These are phyloP conservation scores for Fusarium mangiferae DNA, from an alignment of 2,329 filamentous ascomycete species.

Conservation along the genomic window DNA sequence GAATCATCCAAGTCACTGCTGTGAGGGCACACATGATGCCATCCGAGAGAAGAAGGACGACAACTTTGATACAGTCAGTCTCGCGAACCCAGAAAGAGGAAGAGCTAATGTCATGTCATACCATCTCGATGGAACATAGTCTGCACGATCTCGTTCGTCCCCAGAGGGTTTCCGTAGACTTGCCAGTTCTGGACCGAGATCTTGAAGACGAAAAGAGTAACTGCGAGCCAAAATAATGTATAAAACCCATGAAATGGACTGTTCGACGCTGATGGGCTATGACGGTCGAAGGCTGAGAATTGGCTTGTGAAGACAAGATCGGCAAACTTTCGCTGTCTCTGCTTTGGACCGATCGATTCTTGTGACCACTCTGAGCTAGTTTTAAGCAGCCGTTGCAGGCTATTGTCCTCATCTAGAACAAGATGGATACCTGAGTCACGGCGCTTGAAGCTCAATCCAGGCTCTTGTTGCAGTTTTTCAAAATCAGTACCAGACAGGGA, in stretches of 20 bases:
- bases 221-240: constrained; percentile 79
- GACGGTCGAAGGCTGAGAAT: constrained; percentile 79
- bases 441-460: constrained; percentile 29
- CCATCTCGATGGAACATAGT: constrained; percentile 69
- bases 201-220: constrained; percentile 73
- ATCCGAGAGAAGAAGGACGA: constrained; percentile 70
- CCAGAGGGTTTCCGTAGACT: constrained; percentile 74
- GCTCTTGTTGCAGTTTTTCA: constrained; percentile 11
- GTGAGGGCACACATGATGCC: constrained; percentile 75
- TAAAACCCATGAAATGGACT: constrained; percentile 84
- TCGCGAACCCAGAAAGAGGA: no score
- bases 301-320: constrained; percentile 76
- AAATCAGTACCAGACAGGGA: constrained; percentile 14
- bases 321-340: constrained; percentile 48
- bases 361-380: constrained; percentile 38
- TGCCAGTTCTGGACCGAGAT: constrained; percentile 76
- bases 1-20: constrained; percentile 72
- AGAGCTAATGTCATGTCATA: constrained; percentile 34
- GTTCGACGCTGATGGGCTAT: constrained; percentile 71
- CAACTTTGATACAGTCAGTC: constrained; percentile 49
- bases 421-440: constrained; percentile 42
- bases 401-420: constrained; percentile 45
- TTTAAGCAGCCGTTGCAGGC: constrained; percentile 44
- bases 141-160: constrained; percentile 76
- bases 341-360: constrained; percentile 28